Evolutionary conservation across 192 early-diverging fungal genomes (phyloP), one percentile per base, ranked within the genome.

Genomic region (Podila epicladia): DNA sequence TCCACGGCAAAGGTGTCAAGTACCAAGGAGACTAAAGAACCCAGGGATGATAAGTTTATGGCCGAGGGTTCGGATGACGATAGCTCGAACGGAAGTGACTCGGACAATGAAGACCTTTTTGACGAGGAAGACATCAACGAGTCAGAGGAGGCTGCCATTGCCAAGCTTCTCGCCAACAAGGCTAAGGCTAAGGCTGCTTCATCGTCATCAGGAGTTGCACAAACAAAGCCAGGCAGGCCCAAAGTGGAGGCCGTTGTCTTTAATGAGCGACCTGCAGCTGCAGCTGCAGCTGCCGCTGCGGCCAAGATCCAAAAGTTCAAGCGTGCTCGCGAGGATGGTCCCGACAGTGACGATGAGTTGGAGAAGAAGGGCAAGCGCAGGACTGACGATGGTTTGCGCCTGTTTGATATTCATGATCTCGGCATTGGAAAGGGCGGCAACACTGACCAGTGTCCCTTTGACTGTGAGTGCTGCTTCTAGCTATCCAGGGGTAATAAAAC

Each of bases 391-490:
- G 86, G 86, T 24, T 59, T 77, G 15, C 74, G 73, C 26, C 57
- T 87, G 31, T 87, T 79, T 82, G 71, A 76, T 64, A 83, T 85
- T 19, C 58, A 76, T n/a, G 86, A 87, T 50, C 58, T 87, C 49
- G 73, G 82, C 28, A 80, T 83, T 62, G 84, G 84, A 45, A 65
- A 83, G 63, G 86, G 83, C 9, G 85, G 85, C 5, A 85, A 82
- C 6, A 87, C 86, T 24, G 77, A 82, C 0, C 72, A 77, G 58
- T 87, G 86, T 55, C 86, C 86, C 5, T 87, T 87, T 67, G 86
- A 87, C 15, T 87, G 86, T 35, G 65, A 86, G 33, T 87, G 86
- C 73, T 87, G 86, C 60, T 87, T 67, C 58, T 87, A 72, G 41
- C 17, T 13, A 17, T 45, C 41, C 11, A 17, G 41, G 41, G 4